Conservation (phyloP, 495 filamentous ascomycete genomes). For the Penicillium cinerascens region DNA sequence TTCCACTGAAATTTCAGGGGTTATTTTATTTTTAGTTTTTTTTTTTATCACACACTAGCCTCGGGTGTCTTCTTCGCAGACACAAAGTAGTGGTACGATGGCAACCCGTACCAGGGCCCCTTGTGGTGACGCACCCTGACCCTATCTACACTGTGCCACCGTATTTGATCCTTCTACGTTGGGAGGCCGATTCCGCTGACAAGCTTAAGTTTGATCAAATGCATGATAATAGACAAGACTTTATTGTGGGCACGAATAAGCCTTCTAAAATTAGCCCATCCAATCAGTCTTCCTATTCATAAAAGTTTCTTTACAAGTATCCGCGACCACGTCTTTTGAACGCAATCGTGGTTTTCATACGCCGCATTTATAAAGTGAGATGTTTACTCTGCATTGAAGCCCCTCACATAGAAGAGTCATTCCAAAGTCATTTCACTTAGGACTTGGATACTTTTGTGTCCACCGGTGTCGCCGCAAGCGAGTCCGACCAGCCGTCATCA, state of each 20-base stretch:
- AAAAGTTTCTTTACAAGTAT: not conserved
- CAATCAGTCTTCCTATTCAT: not conserved
- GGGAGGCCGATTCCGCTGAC: not conserved
- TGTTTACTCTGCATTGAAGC: not conserved
- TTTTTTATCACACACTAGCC: not conserved
- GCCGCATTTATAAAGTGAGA: not conserved
- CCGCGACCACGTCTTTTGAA: not conserved
- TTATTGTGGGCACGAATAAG: not conserved
- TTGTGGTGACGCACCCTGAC: too few species aligned
- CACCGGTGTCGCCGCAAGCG: not conserved
- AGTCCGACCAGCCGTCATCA: slow-evolving; percentile 4
- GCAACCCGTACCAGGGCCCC: too few species aligned
- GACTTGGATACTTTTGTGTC: slow-evolving; percentile 5
- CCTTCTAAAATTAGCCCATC: not conserved
- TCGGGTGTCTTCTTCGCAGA: too few species aligned
- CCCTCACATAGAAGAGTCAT: not conserved
- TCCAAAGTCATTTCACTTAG: not conserved
- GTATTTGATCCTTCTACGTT: too few species aligned
- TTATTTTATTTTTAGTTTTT: not conserved
- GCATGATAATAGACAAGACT: not conserved
- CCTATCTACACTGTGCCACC: too few species aligned
- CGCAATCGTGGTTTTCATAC: not conserved
- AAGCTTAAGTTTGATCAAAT: not conserved
- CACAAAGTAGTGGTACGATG: too few species aligned
- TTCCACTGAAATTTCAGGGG: not conserved